Evolutionary conservation across 345 rosid genomes (phyloP).

Genomic region (Rhodamnia rubescens): DNA sequence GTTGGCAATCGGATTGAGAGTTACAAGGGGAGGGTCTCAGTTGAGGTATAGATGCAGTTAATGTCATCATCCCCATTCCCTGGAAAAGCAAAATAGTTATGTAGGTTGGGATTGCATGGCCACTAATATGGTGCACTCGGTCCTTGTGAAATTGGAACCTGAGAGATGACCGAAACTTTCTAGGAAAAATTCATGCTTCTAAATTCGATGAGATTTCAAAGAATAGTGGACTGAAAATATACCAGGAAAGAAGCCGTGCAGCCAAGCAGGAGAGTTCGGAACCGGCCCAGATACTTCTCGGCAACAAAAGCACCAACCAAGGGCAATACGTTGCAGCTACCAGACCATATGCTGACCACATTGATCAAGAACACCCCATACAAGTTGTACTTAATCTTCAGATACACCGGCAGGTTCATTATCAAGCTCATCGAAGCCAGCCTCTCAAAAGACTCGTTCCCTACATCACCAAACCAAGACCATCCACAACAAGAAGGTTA

Average conservation of each 20-base stretch:
- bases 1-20: constrained; percentile 9
- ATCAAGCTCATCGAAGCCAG: constrained; percentile 48
- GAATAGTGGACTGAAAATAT: background rate
- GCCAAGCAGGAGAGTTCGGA: constrained; percentile 35
- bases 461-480: constrained; percentile 12
- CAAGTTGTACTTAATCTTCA: constrained; percentile 44
- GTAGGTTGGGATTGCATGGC: background rate
- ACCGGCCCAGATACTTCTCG: constrained; percentile 44
- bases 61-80: constrained; percentile 48
- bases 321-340: constrained; percentile 49
- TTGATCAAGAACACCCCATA: constrained; percentile 45
- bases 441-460: constrained; percentile 73
- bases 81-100: background rate
- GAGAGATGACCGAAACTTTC: background rate
- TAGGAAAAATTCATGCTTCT: background rate
- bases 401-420: constrained; percentile 54
- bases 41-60: constrained; percentile 27
- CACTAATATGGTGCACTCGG: background rate
- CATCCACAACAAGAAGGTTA: background rate
- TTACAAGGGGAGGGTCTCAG: constrained; percentile 33
- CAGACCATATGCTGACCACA: constrained; percentile 54
- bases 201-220: background rate
- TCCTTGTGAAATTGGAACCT: background rate
- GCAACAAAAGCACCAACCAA: constrained; percentile 54
- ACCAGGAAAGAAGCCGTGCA: constrained; percentile 41